Base-by-base conservation (phyloP, 768 basidiomycete genomes). In the Kwoniella shandongensis region DNA sequence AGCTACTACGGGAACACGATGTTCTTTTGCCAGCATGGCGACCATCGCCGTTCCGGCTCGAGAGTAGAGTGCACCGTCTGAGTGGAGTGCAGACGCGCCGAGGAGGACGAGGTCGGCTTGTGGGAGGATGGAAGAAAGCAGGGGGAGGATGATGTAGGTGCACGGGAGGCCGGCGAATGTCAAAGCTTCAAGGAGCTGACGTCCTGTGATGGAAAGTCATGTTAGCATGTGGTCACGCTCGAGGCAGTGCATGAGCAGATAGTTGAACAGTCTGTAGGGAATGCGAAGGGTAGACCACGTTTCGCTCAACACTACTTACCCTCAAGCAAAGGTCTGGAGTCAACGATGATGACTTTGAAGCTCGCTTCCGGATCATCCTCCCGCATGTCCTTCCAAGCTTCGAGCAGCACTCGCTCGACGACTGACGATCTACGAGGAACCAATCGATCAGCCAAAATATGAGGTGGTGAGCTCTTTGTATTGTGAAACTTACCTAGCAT, bases 41-140 rank as follows among this genome's bases (percentile, higher is more conserved):
- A 98, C 91, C 66, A 92, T 82, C 0, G 94, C 94, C 3, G 93
- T 98, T 25, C 96, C 96, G 0, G 92, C 91, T 48, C 96, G 83
- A 11, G 91, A 89, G 74, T 88, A 94, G 2, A 98, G 88, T 2
- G 91, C 85, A 7, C 96, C 96, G 61, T 99, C 96, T 2, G 93
- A 87, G 71, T 93, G 89, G 6, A 99, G 81, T 6, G 96, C 91
- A 66, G 97, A 91, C 1, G 93, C 91, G 23, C 96, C 96, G 15
- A 98, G 81, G 56, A 98, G 82, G 46, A 96, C 87, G 6, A 86
- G 88, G 10, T 88, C 86, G 5, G 88, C 86, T 62, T 89, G 86
- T 1, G 86, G 84, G 60, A 97, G 84, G 12, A 78, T 54, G 4
- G 76, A 62, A 12, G 76, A 68, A 4, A 78, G 63, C 0, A 92